phyloP scores from a whole-genome alignment of 805 yeast genomes.

The Saccharomyces mikatae region DNA sequence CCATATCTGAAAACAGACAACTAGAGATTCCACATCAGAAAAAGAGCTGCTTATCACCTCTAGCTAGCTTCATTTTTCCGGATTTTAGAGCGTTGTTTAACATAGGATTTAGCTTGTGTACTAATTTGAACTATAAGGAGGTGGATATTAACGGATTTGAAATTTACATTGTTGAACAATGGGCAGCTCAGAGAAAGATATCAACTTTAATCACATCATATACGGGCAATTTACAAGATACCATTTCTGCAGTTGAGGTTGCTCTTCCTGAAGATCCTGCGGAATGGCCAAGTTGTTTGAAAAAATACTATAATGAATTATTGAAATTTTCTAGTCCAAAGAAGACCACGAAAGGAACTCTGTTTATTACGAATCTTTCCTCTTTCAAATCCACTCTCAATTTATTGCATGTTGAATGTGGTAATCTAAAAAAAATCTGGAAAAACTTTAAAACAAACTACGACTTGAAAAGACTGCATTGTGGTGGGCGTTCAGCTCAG shows the following conservation, averaged over 20 bases:
- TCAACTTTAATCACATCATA: constrained; percentile 68
- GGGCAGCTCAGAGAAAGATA: constrained; percentile 69
- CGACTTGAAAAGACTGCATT: constrained; percentile 64
- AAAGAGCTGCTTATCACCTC: not conserved
- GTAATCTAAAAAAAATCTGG: constrained; percentile 45
- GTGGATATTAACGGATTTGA: constrained; percentile 67
- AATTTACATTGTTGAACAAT: constrained; percentile 86
- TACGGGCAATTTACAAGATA: constrained; percentile 74
- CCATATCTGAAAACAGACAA: not conserved
- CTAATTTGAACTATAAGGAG: constrained; percentile 37
- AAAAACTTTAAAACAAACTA: constrained; percentile 62
- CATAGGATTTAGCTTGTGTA: constrained; percentile 35
- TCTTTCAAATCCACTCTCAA: constrained; percentile 68
- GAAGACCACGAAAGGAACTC: constrained; percentile 46
- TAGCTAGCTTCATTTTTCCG: constrained; percentile 38
- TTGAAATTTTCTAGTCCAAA: constrained; percentile 62
- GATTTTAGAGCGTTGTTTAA: constrained; percentile 48
- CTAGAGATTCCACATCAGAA: not conserved
- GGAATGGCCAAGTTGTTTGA: constrained; percentile 37
- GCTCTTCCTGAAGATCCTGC: constrained; percentile 35
- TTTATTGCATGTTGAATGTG: constrained; percentile 60
- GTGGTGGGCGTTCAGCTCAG: constrained; percentile 80
- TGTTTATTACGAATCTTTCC: constrained; percentile 78
- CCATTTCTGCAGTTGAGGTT: constrained; percentile 52
- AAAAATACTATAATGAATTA: constrained; percentile 57